These are phyloP conservation scores for Aspergillus arachidicola DNA, from an alignment of 2,329 filamentous ascomycete species.

Conservation along the genomic window DNA sequence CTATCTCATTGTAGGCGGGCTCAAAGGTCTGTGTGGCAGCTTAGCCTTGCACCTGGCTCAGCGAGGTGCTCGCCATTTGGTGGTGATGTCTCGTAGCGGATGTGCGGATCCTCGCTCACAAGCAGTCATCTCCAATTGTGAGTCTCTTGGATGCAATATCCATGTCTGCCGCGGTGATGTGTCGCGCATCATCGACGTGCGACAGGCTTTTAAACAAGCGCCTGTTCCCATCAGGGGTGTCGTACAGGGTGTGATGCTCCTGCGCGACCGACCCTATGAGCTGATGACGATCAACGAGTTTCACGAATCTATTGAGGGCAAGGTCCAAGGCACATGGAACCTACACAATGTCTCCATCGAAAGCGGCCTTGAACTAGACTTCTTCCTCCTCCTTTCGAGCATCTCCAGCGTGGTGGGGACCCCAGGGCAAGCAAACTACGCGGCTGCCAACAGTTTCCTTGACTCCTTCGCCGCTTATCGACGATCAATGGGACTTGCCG, in stretches of 20 bases:
- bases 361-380: slow-evolving; percentile 13
- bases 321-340: slow-evolving; percentile 33
- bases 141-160: slow-evolving; percentile 3
- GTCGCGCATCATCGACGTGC: slow-evolving; percentile 8
- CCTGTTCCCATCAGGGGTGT: slow-evolving; percentile 15
- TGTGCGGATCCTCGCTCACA: slow-evolving; percentile 8
- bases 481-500: slow-evolving; percentile 14
- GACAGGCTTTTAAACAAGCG: slow-evolving; percentile 6
- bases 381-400: slow-evolving; percentile 29
- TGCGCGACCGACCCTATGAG: slow-evolving; percentile 18
- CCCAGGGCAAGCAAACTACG: slow-evolving; percentile 28
- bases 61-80: slow-evolving; percentile 9
- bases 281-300: slow-evolving; percentile 39
- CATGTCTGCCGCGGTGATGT: slow-evolving; percentile 17
- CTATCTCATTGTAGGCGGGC: slow-evolving; percentile 17
- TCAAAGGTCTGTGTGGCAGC: slow-evolving; percentile 16
- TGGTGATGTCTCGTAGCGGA: slow-evolving; percentile 15
- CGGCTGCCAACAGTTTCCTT: slow-evolving; percentile 27
- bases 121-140: slow-evolving; percentile 2
- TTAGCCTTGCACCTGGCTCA: slow-evolving; percentile 12
- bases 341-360: slow-evolving; percentile 24
- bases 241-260: slow-evolving; percentile 21
- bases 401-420: slow-evolving; percentile 27
- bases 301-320: slow-evolving; percentile 31
- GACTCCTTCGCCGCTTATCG: slow-evolving; percentile 23